A percentile compares a stretch with the other conserved stretches of the same genome.
phyloP scores from a whole-genome alignment of 257 asterid species.

The Ajuga chamaepitys region DNA sequence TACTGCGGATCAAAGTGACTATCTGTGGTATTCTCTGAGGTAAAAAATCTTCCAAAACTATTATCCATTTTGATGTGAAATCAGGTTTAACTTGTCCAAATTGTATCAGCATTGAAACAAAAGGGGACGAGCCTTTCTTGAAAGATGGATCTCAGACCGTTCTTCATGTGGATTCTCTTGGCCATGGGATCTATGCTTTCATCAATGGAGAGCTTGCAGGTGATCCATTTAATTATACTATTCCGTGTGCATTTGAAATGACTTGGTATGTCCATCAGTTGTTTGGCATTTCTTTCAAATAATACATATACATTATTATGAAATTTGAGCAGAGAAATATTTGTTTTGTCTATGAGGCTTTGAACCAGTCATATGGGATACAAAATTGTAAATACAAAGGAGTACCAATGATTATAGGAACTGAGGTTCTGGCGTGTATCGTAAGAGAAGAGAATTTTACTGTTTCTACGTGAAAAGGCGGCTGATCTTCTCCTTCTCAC shows the following conservation, averaged over 20 bases:
- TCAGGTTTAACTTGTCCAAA: constrained; percentile 5
- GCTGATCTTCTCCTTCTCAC: background rate
- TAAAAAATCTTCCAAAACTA: constrained; percentile 11
- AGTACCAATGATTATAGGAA: background rate
- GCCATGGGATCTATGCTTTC: constrained; percentile 62
- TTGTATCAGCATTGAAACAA: constrained; percentile 37
- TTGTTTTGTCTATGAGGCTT: background rate
- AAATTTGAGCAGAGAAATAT: background rate
- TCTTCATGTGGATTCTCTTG: constrained; percentile 65
- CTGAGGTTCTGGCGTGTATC: background rate
- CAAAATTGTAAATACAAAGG: background rate
- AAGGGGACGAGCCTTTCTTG: constrained; percentile 41
- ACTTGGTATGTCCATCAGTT: too few relatives aligned
- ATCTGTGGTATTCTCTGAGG: constrained; percentile 81
- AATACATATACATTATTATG: background rate
- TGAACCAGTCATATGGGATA: background rate
- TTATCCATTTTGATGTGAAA: background rate
- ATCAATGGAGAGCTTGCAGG: constrained; percentile 74
- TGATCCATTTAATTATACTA: constrained; percentile 1
- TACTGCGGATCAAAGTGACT: constrained; percentile 69
- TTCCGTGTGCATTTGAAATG: too few relatives aligned
- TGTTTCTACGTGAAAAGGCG: too few relatives aligned
- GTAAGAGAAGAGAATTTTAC: background rate
- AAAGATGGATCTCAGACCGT: constrained; percentile 45
- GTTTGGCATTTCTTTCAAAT: background rate